A percentile compares a stretch with the other conserved stretches of the same genome.
Conservation (phyloP, 2,329 filamentous ascomycete genomes). For the Fusarium tanahbumbuense region DNA sequence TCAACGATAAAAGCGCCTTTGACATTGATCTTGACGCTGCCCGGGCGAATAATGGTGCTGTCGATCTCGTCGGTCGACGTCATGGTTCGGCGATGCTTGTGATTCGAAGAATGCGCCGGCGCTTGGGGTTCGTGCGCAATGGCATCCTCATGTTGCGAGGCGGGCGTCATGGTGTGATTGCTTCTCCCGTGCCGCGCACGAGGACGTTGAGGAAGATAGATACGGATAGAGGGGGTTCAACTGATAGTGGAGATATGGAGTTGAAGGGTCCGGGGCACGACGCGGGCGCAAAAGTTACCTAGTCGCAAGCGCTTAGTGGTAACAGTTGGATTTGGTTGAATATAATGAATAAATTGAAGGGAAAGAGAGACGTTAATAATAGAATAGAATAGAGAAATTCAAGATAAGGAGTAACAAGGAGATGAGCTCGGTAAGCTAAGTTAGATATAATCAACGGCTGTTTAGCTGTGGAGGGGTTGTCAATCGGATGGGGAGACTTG, state of each 20-base stretch:
- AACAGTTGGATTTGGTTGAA: neutral
- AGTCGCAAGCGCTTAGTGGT: neutral
- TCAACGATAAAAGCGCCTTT: conserved; percentile 97
- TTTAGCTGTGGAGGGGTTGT: conserved; percentile 34
- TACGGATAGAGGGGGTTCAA: conserved; percentile 3
- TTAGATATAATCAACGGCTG: conserved; percentile 9
- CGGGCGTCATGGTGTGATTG: conserved; percentile 40
- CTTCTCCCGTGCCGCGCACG: conserved; percentile 6
- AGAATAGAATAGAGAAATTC: neutral
- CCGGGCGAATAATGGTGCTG: conserved; percentile 70
- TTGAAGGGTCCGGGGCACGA: conserved; percentile 27
- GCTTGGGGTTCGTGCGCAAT: conserved; percentile 26
- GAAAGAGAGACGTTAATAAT: neutral
- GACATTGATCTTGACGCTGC: conserved; percentile 92
- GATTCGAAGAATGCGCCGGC: conserved; percentile 20
- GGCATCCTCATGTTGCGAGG: conserved; percentile 42
- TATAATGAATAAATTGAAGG: neutral
- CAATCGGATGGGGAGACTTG: conserved; percentile 38
- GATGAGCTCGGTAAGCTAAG: neutral
- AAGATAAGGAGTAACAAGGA: conserved; percentile 5
- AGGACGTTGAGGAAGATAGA: conserved; percentile 13
- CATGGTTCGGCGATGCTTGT: conserved; percentile 48
- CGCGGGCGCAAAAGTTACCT: conserved; percentile 5
- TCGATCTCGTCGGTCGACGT: conserved; percentile 69
- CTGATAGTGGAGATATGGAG: conserved; percentile 28